Evolutionary conservation across 805 yeast species (phyloP).

Genomic region (Candida rishiriensis): DNA sequence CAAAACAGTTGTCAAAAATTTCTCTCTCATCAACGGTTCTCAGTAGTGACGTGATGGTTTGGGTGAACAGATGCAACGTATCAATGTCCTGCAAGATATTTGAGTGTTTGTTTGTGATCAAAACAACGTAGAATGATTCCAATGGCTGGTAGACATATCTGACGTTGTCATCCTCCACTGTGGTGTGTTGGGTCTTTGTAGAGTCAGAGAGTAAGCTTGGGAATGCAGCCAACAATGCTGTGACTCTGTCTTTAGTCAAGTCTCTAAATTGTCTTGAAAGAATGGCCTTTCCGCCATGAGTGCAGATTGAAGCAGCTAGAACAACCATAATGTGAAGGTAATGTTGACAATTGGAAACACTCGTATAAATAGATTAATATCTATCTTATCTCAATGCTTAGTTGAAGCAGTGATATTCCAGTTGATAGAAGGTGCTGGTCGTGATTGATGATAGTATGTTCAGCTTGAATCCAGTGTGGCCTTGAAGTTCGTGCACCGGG

Average conservation of each 20-base stretch:
- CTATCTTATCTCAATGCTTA: too few relatives aligned
- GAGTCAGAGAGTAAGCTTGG: conserved; percentile 71
- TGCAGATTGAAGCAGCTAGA: conserved; percentile 90
- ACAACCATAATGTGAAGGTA: conserved; percentile 49
- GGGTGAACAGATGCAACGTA: conserved; percentile 80
- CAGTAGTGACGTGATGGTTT: conserved; percentile 71
- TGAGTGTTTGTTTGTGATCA: conserved; percentile 86
- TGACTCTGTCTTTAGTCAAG: conserved; percentile 76
- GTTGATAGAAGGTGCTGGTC: too few relatives aligned
- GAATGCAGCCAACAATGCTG: conserved; percentile 79
- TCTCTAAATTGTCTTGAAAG: conserved; percentile 90
- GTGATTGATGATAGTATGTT: too few relatives aligned
- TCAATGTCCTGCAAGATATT: conserved; percentile 93
- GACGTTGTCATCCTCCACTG: conserved; percentile 86
- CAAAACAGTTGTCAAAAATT: conserved; percentile 80
- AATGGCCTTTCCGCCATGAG: conserved; percentile 89
- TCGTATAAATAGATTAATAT: too few relatives aligned
- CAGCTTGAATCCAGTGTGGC: too few relatives aligned
- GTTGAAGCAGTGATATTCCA: too few relatives aligned
- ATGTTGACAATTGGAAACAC: too few relatives aligned
- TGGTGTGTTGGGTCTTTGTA: conserved; percentile 76
- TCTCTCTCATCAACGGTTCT: conserved; percentile 76
- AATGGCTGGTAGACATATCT: conserved; percentile 95
- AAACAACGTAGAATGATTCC: conserved; percentile 86
- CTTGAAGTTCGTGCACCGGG: too few relatives aligned